Base-by-base conservation (phyloP, 192 early-diverging fungal genomes). In the Coemansia sp. region DNA sequence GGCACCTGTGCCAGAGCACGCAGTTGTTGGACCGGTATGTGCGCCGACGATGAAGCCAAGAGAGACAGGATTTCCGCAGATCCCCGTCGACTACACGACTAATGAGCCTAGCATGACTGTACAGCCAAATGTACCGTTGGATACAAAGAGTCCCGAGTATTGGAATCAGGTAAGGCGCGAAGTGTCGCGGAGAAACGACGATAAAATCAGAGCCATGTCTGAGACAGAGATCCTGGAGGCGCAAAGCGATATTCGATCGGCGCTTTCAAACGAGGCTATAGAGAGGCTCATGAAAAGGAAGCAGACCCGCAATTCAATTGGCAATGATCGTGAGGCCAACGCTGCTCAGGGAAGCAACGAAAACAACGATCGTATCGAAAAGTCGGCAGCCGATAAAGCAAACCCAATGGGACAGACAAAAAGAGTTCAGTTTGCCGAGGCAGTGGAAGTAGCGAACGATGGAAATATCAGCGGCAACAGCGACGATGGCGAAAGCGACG, bases 191-290 rank as follows among this genome's bases (percentile, higher is more conserved):
- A 73, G 70, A 41, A 88, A 54, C 82, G 80, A 49, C 83, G 88
- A 66, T 70, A 89, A 68, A 66, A 83, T 58, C 74, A 87, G 57
- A 86, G 89, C 63, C 46, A 95, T 97, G 95, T 75, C 90, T 1
- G 81, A 74, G 25, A 71, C 81, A 9, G 91, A 95, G 41, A 90
- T 94, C 23, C 60, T 81, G 4, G 85, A 87, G 57, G 89, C 91
- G 9, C 84, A 85, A 8, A 78, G 72, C 15, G 89, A 93, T 55
- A 85, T 97, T 22, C 65, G 85, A 53, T 69, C 73, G 0, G 83
- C 84, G 33, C 61, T 95, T 23, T 86, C 87, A 57, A 85, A 86
- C 11, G 85, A 82, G 13, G 70, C 89, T 1, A 76, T 95, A 34
- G 74, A 88, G 66, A 85, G 88, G 57, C 69, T 95, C 0, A 65